Conservation (phyloP, 2,329 filamentous ascomycete species). For the Apiospora koreana region DNA sequence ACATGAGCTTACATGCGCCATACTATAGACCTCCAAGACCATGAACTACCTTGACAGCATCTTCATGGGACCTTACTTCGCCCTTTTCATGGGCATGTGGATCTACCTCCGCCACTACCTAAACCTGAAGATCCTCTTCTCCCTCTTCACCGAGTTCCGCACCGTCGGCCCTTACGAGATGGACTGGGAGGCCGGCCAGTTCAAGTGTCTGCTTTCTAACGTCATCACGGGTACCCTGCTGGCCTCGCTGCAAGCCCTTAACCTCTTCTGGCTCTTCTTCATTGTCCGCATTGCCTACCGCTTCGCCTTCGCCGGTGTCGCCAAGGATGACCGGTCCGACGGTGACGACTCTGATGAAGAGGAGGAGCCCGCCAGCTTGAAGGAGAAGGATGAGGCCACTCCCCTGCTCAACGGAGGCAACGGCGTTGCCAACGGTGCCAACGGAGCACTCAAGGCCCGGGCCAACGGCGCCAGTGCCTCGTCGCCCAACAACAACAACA, state of each 20-base stretch:
- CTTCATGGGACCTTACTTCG: conserved; percentile 82
- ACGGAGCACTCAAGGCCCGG: conserved; percentile 24
- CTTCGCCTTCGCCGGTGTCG: conserved; percentile 61
- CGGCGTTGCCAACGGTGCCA: conserved; percentile 22
- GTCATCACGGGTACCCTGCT: conserved; percentile 68
- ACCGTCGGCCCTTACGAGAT: conserved; percentile 75
- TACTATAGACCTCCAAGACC: conserved; percentile 75
- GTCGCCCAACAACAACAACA: conserved; percentile 23
- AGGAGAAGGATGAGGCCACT: conserved; percentile 23
- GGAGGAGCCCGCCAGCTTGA: conserved; percentile 29
- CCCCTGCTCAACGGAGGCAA: conserved; percentile 28
- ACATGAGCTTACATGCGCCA: neutral
- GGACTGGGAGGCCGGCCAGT: conserved; percentile 75
- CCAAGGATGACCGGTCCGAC: conserved; percentile 73
- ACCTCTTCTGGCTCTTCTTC: conserved; percentile 80
- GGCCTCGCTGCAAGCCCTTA: conserved; percentile 69
- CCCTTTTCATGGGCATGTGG: conserved; percentile 79
- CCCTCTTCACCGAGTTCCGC: conserved; percentile 73
- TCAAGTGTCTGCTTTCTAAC: conserved; percentile 73
- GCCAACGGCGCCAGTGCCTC: conserved; percentile 21
- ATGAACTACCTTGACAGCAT: conserved; percentile 86
- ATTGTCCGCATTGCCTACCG: conserved; percentile 75
- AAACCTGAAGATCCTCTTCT: conserved; percentile 76
- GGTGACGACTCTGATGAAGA: conserved; percentile 64
- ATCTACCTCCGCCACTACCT: conserved; percentile 87